Evolutionary conservation across 129 eudicot genomes (phyloP), one percentile per base, ranked within the genome.

Genomic region (Flaveria linearis): DNA sequence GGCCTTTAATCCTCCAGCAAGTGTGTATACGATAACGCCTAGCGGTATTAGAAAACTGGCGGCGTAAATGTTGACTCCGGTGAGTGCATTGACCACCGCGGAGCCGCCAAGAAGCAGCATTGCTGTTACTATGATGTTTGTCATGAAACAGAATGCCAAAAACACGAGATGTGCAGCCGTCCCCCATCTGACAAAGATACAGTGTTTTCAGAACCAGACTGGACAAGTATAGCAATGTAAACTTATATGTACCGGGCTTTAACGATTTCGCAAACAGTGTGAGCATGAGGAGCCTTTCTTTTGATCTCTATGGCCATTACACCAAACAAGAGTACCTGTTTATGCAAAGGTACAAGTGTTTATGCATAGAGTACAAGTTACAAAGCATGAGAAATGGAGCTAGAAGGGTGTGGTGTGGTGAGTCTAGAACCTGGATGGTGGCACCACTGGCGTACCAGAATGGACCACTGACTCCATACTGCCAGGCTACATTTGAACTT

Each of bases 371-470:
- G 42, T 80, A 65, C 74, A 73, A 73, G 49, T 22, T 69, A 28
- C 4, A 62, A 49, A 70, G 42, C 62, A 26, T 58, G 67, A 63
- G 17, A 51, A 52, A 75, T n/a, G 73, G 13, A 65, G 17, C 23
- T 25, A 56, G 41, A 47, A 73, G 50, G 50, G 23, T 66, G 69
- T 1, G 41, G 42, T 64, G 71, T 1, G 41, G 42, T 64, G 71
- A 58, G 74, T 45, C 17, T 45, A 65, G 62, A 39, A 77, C 97
- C 79, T 77, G 98, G 63, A 93, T 91, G 72, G 97, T 84, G 68
- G 98, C 98, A 1, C 98, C 98, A 69, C 98, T 91, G 49, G 98
- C 98, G 68, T 93, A 93, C 98, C 98, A 93, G 78, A 93, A 91
- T 9, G 98, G 98, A 77, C 98, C 98, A 62, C 97, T 93, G 17